Conservation (phyloP, 2,329 filamentous ascomycete species). For the Colletotrichum sp. region DNA sequence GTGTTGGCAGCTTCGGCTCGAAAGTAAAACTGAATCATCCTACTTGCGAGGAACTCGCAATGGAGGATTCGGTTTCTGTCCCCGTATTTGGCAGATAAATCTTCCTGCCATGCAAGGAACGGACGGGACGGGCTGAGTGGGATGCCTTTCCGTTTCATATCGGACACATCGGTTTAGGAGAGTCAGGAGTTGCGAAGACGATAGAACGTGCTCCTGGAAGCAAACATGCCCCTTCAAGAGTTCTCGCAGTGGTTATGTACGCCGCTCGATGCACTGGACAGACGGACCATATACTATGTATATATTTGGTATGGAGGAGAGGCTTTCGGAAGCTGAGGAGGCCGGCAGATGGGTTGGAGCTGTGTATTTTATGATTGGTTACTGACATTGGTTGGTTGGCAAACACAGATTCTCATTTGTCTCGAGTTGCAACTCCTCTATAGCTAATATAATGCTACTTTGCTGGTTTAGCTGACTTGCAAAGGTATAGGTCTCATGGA, state of each 20-base stretch:
- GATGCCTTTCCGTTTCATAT: not conserved
- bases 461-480: not conserved
- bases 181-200: not conserved
- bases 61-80: not conserved
- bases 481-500: not conserved
- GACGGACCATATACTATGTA: not conserved
- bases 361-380: accelerated
- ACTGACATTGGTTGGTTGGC: accelerated
- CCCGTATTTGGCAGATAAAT: not conserved
- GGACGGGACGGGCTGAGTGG: not conserved
- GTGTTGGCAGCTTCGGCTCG: not conserved
- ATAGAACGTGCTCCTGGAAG: not conserved
- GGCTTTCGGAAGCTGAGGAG: not conserved
- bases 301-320: accelerated
- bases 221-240: accelerated
- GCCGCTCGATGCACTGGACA: accelerated
- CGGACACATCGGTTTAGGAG: not conserved
- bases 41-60: not conserved
- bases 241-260: not conserved
- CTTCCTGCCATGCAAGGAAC: not conserved
- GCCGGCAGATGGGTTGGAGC: not conserved
- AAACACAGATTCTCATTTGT: not conserved
- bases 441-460: accelerated
- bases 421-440: not conserved
- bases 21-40: not conserved